Evolutionary conservation across 1,139 yeast genomes (phyloP), one percentile per base, ranked within the genome.

Genomic region (Pneumocystis wakefieldiae): DNA sequence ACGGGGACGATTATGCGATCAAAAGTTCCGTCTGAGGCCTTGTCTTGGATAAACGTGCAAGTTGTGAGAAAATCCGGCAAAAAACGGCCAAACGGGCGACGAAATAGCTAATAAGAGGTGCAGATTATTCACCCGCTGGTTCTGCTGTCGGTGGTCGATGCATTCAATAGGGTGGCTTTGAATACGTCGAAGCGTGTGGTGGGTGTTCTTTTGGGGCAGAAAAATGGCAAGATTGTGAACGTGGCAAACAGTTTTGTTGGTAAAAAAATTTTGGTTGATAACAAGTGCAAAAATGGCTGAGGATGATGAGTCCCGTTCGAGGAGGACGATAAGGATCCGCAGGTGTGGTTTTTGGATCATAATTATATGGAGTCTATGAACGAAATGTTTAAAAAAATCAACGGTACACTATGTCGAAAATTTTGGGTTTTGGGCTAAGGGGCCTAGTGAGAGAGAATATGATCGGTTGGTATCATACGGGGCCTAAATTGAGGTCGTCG

Each of bases 401-500:
- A 91, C 76, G 99, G 55, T 48, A 24, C 17, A 24, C 14, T 19
- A 12, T 10, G 14, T 2, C 4, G 24, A 2, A 41, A 12, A 24
- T 24, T 24, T 48, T 7, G 4, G n/a, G 2, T 48, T 24, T 48
- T 24, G 15, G 12, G 12, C 24, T 14, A 24, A 19, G 14, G 19
- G 7, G 15, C 24, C 4, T 24, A 48, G 55, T 98, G 36, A 89
- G 88, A 76, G 99, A 94, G 74, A 87, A 84, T 74, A 80, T 94
- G 65, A 85, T 94, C 74, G 99, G 99, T 12, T 94, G 99, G 99
- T 94, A 94, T 73, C 99, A 94, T 74, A 85, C 96, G 19, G 99
- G 98, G 0, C 97, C 97, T 15, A 90, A 91, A 74, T 81, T 94
- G 69, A 84, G 83, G 70, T 82, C 92, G 1, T 85, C 95, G 19